Evolutionary conservation across 306 rosid genomes (phyloP).

Genomic region (Vigna radiata): DNA sequence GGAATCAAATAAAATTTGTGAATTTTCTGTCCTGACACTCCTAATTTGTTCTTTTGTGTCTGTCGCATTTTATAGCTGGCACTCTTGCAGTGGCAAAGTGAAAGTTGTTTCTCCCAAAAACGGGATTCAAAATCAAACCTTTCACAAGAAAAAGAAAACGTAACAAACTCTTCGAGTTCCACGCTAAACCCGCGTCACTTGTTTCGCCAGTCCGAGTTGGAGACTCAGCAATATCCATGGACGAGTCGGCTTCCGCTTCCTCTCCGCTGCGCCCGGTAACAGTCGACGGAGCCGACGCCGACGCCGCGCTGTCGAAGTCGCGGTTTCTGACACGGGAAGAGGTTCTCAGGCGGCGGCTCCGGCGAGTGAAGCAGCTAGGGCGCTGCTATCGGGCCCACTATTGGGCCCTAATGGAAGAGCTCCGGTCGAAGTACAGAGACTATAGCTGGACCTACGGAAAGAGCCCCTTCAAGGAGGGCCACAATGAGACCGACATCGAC

Average conservation of each 20-base stretch:
- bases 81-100: too few species aligned
- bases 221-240: conserved; percentile 22
- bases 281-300: conserved; percentile 45
- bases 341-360: conserved; percentile 47
- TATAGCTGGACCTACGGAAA: conserved; percentile 78
- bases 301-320: conserved; percentile 37
- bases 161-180: too few species aligned
- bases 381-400: conserved; percentile 50
- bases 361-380: conserved; percentile 48
- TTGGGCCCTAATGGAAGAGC: conserved; percentile 75
- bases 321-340: conserved; percentile 45
- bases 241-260: conserved; percentile 31
- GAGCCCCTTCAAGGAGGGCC: conserved; percentile 68
- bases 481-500: conserved; percentile 40
- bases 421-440: conserved; percentile 56
- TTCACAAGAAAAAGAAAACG: too few species aligned
- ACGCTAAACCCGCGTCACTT: too few species aligned
- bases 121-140: too few species aligned
- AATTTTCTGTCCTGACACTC: too few species aligned
- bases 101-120: too few species aligned
- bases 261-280: background rate
- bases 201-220: too few species aligned
- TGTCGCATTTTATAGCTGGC: too few species aligned
- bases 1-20: too few species aligned
- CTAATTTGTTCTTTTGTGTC: too few species aligned